phyloP scores from a whole-genome alignment of 768 basidiomycete genomes.

The Cantharellus anzutake region DNA sequence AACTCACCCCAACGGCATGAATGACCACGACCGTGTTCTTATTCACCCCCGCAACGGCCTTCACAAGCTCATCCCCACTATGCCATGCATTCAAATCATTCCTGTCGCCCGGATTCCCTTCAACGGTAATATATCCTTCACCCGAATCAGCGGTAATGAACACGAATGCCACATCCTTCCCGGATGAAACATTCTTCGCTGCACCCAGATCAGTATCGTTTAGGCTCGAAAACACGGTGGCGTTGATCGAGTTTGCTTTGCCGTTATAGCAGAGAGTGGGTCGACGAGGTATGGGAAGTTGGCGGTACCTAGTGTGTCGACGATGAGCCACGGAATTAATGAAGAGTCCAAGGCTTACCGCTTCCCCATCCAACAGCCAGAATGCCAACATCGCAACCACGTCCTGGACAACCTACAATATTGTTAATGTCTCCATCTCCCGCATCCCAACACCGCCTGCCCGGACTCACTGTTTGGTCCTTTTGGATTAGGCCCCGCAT shows the following conservation, averaged over 20 bases:
- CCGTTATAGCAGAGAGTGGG: constrained; percentile 70
- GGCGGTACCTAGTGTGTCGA: too few relatives aligned
- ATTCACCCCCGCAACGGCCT: constrained; percentile 17
- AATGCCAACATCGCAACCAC: constrained; percentile 29
- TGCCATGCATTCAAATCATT: constrained; percentile 20
- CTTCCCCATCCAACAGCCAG: constrained; percentile 91
- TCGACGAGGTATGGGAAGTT: constrained; percentile 51
- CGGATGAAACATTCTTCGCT: constrained; percentile 29
- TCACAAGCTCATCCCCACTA: constrained; percentile 15
- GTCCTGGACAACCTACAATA: constrained; percentile 39
- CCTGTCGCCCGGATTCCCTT: constrained; percentile 14
- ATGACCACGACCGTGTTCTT: constrained; percentile 20
- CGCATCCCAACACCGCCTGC: too few relatives aligned
- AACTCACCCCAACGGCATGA: constrained; percentile 10
- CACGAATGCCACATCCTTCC: constrained; percentile 51
- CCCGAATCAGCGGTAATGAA: constrained; percentile 74
- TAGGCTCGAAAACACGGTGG: constrained; percentile 44
- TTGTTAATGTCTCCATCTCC: too few relatives aligned
- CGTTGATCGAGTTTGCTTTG: constrained; percentile 40
- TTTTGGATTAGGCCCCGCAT: constrained; percentile 37
- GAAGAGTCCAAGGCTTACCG: too few relatives aligned
- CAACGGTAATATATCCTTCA: constrained; percentile 37
- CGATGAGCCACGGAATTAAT: too few relatives aligned
- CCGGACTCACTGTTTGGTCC: constrained; percentile 72
- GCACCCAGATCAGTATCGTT: constrained; percentile 43